Conservation (phyloP, 2,329 filamentous ascomycete genomes). For the Sporothrix pseudoabietina region DNA sequence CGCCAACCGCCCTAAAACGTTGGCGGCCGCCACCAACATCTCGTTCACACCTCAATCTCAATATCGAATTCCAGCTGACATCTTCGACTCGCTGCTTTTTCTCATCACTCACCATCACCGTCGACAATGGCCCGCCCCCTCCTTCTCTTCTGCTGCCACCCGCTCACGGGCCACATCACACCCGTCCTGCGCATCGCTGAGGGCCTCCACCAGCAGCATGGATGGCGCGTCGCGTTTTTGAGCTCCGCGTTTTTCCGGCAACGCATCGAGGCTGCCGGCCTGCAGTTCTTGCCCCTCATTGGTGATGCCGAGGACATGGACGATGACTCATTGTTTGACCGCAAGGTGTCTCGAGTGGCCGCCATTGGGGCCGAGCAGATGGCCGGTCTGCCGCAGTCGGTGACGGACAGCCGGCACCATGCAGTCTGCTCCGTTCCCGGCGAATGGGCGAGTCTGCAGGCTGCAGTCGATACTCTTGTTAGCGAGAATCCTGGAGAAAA, state of each 20-base stretch:
- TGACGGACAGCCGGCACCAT: constrained; percentile 42
- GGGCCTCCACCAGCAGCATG: constrained; percentile 38
- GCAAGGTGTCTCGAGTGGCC: neutral
- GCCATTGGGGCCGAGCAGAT: constrained; percentile 27
- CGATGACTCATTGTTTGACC: constrained; percentile 37
- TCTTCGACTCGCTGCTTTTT: neutral
- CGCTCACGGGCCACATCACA: constrained; percentile 45
- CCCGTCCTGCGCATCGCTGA: constrained; percentile 44
- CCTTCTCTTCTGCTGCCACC: constrained; percentile 43
- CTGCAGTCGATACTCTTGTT: constrained; percentile 38
- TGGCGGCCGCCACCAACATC: neutral
- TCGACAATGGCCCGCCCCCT: constrained; percentile 18
- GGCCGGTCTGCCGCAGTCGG: constrained; percentile 33
- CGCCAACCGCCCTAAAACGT: constrained; percentile 11
- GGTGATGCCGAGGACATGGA: constrained; percentile 43
- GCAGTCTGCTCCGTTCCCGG: constrained; percentile 42
- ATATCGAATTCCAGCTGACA: neutral
- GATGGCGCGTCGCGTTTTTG: constrained; percentile 43
- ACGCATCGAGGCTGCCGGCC: constrained; percentile 42
- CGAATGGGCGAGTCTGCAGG: constrained; percentile 42
- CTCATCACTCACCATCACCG: neutral
- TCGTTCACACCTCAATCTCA: neutral
- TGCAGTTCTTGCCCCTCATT: constrained; percentile 42
- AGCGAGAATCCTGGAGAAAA: constrained; percentile 32
- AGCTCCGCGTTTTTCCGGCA: constrained; percentile 42